Evolutionary conservation across 176 grass and related monocot species (phyloP), one percentile per base, ranked within the genome.

Genomic region (Carex myosuroides): DNA sequence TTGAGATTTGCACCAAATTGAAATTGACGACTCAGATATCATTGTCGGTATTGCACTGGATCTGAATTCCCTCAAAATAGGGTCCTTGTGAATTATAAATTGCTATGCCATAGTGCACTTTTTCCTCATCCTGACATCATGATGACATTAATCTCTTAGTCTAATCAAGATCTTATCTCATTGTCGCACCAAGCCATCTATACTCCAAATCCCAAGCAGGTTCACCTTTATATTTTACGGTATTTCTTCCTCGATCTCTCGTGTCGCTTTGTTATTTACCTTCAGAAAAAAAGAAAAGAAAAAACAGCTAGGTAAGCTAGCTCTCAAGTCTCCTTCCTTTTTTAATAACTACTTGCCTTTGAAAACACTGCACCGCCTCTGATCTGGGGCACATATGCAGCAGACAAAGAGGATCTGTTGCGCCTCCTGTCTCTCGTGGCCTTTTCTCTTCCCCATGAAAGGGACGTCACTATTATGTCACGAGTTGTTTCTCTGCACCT

Each of bases 161-260:
- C 56, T 82, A 82, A 82, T 52, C 59, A 82, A 48, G 80, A 82
- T 82, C 80, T 82, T 65, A 82, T 82, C 80, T 50, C 60, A 53
- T 50, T 82, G 80, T 82, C 80, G 60, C 80, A 66, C 61, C 60
- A 50, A 52, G 20, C 17, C 79, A 62, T 57, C 17, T 58, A 62
- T 35, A 39, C 13, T 63, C 79, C 79, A 64, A 37, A 61, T 81
- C 32, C 78, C 55, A 39, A 81, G 26, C 48, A 56, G 26, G 37
- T 42, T 22, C 21, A 80, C 66, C 65, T 69, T 66, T 5, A 7
- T 69, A 41, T 80, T 80, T 69, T 64, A 52, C 8, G 13, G 22
- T 76, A 21, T 57, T 60, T 35, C 13, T 44, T 20, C 21, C 60
- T 67, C 20, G 12, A 55, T 65, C 60, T 67, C 63, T 64, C 80